Evolutionary conservation across 2,329 filamentous ascomycete species (phyloP).

Genomic region (Cladorrhinum sp.): DNA sequence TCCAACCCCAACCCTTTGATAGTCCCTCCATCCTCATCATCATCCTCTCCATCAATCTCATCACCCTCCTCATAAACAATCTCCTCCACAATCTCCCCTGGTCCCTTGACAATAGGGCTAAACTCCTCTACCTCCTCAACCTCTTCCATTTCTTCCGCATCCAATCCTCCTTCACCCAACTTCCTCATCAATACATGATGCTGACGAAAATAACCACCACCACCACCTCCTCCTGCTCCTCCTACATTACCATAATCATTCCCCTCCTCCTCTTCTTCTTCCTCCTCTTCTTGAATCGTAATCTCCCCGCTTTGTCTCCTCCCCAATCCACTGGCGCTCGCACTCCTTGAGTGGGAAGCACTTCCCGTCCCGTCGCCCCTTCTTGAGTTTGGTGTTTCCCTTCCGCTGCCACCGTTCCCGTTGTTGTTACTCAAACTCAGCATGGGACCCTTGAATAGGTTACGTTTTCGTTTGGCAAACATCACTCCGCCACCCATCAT

Average conservation of each 20-base stretch:
- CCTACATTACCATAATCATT: not conserved
- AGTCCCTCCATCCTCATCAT: not conserved
- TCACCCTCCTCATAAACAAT: constrained; percentile 28
- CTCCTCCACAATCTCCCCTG: constrained; percentile 29
- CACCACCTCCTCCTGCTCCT: constrained; percentile 2
- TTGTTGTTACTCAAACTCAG: constrained; percentile 45
- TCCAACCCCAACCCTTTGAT: not conserved
- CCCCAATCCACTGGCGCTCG: constrained; percentile 62
- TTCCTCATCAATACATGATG: constrained; percentile 6
- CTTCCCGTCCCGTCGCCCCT: constrained; percentile 33
- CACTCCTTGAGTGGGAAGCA: constrained; percentile 50
- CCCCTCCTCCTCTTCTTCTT: constrained; percentile 20
- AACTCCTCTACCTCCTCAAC: constrained; percentile 29
- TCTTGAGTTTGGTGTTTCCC: constrained; percentile 1
- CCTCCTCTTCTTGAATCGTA: constrained; percentile 61
- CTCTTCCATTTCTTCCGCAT: constrained; percentile 21
- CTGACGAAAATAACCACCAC: too few species aligned
- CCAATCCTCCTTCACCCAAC: constrained; percentile 1
- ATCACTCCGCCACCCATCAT: constrained; percentile 54
- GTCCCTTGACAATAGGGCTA: constrained; percentile 26
- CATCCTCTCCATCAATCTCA: constrained; percentile 12
- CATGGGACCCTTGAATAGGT: constrained; percentile 77
- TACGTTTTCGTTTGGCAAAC: constrained; percentile 79
- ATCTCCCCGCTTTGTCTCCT: constrained; percentile 67
- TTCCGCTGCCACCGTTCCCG: constrained; percentile 31